Base-by-base conservation (phyloP, 2,329 filamentous ascomycete genomes). In the Chaetomium sp. region DNA sequence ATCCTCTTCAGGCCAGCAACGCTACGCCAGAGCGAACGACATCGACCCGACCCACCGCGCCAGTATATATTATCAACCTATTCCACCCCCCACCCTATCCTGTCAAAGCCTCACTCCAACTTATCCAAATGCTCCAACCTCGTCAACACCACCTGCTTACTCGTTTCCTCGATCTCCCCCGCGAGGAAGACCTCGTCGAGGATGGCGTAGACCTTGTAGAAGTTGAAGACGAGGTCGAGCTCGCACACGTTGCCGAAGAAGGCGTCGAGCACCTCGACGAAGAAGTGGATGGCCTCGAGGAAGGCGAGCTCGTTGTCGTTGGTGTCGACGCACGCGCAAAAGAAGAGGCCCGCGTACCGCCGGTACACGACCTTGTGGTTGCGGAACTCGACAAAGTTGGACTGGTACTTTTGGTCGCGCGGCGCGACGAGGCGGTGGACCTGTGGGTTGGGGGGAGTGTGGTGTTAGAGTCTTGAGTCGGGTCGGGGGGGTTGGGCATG, bases 201-300 rank as follows among this genome's bases (percentile, higher is more conserved):
- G 69, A 99, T 99, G 57, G 95, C 95, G 79, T 99, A 99, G 69
- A 99, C 94, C 80, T 90, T 90, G 79, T 90, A 90, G 72, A 90
- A 90, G 80, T 90, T 90, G 80, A 90, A 90, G 70, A 90, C 88
- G 76, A 99, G 82, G 80, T 99, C 95, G 76, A 99, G 83, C 82
- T 99, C 95, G 81, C 95, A 99, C 65, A 99, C 95, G 78, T 99
- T 99, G 70, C 95, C 95, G 78, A 99, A 99, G 81, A 99, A 99
- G 74, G 93, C 89, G 83, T 99, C 95, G 73, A 99, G 85, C 67
- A 99, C 95, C 82, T 99, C 95, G 72, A 99, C 95, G 75, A 99
- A 99, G 83, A 99, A 99, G 80, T 99, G 95, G 74, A 99, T 97
- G 7, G 93, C 95, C 80, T 99, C 95, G 65, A 99, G 85, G 75